These are phyloP conservation scores for Heliamphora pulchella DNA, from an alignment of 179 eudicot genomes.

Conservation along the genomic window DNA sequence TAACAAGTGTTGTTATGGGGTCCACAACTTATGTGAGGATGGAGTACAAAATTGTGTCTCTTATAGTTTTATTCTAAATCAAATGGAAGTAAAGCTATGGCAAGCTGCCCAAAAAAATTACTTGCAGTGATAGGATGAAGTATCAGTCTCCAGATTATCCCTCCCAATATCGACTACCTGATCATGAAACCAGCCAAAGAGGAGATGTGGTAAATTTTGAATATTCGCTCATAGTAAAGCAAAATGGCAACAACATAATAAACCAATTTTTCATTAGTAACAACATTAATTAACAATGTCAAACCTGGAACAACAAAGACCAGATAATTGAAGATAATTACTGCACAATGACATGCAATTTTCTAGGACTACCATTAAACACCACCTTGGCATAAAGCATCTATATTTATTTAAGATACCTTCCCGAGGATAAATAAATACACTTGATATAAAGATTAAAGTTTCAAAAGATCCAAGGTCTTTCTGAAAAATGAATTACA, in stretches of 20 bases:
- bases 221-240: not conserved
- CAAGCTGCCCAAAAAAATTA: constrained; percentile 25
- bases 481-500: no score
- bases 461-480: no score
- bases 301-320: not conserved
- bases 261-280: not conserved
- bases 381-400: no score
- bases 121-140: constrained; percentile 94
- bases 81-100: not conserved
- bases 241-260: not conserved
- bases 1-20: no score
- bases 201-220: constrained; percentile 10
- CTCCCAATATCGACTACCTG: constrained; percentile 58
- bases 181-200: constrained; percentile 15
- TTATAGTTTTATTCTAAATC: no score
- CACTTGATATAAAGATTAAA: no score
- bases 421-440: no score
- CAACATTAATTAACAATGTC: not conserved
- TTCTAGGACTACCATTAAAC: no score
- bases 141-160: constrained; percentile 66
- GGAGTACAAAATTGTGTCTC: no score
- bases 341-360: no score
- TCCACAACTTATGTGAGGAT: no score
- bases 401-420: no score
- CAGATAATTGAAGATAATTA: not conserved